Evolutionary conservation across 2,329 filamentous ascomycete species (phyloP).

Genomic region (Diatrype stigma): DNA sequence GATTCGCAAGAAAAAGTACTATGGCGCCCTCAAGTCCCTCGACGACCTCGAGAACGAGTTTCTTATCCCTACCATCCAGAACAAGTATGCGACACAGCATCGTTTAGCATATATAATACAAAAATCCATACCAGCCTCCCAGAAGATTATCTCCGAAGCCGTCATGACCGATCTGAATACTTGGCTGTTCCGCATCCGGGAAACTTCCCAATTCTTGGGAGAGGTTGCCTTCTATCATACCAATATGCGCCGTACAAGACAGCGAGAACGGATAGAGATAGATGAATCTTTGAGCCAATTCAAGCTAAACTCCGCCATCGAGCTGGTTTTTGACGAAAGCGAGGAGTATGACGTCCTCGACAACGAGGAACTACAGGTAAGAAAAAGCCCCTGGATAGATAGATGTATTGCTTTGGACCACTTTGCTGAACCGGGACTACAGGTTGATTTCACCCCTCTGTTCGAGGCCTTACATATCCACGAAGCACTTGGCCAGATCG

Average conservation of each 20-base stretch:
- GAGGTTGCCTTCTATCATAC: constrained; percentile 98
- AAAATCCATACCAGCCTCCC: constrained; percentile 87
- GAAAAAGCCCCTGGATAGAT: too few relatives aligned
- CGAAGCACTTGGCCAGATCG: constrained; percentile 85
- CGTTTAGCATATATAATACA: constrained; percentile 95
- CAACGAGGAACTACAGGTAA: constrained; percentile 83
- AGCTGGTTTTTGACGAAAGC: constrained; percentile 89
- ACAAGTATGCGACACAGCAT: constrained; percentile 88
- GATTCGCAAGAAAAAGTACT: constrained; percentile 89
- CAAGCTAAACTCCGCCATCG: constrained; percentile 91
- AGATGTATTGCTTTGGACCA: background rate
- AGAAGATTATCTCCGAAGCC: constrained; percentile 89
- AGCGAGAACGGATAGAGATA: constrained; percentile 75
- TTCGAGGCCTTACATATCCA: constrained; percentile 97
- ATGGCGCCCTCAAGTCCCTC: constrained; percentile 85
- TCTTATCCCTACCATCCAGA: constrained; percentile 65
- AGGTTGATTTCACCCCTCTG: constrained; percentile 85
- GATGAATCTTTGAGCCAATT: constrained; percentile 75
- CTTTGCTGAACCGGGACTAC: constrained; percentile 3
- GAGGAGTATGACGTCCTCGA: constrained; percentile 95
- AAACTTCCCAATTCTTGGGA: constrained; percentile 92
- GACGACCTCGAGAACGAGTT: constrained; percentile 97
- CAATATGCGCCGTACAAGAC: constrained; percentile 75
- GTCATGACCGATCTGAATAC: constrained; percentile 97
- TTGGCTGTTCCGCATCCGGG: constrained; percentile 91